Base-by-base conservation (phyloP, 208 protist genomes). In the Trypanosoma brucei region DNA sequence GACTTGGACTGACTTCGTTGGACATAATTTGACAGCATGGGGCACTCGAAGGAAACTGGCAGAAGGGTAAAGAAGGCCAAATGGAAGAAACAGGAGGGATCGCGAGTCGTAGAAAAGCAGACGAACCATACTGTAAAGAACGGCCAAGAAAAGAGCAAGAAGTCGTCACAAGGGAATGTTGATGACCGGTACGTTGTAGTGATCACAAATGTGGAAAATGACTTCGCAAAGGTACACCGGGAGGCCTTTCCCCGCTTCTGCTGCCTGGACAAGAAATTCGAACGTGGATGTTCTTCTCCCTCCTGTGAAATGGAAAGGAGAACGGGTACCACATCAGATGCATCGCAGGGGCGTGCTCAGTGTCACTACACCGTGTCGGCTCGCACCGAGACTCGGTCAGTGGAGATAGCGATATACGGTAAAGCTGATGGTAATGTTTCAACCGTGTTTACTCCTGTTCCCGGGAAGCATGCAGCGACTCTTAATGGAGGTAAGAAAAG, bases 191-290 rank as follows among this genome's bases (percentile, higher is more conserved):
- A 88, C 65, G 70, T 85, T 44, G 83, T 94, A 7, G 78, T 94
- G 52, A 86, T 94, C 54, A 80, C 71, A 42, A 94, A 94, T 68
- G 88, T 92, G 1, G 84, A 94, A 51, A 92, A 90, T 61, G 83
- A 94, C 49, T 88, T 92, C 59, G 76, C 78, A 55, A 81, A 78
- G 70, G 59, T 94, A 30, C 88, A 92, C 75, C 66, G 75, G 62
- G 54, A 72, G 22, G 55, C 62, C 3, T 50, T 94, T 34, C 78
- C 72, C 11, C 64, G 59, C 9, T 85, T 77, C 70, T 87, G 76
- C 59, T 73, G 73, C 14, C 70, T 92, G 35, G 68, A 84, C 61
- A 62, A 67, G 35, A 30, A 57, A 31, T 40, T 58, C 35, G 0
- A 3, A 22, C 56, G n/a, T 7, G 34, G 46, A 34, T 1, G 3